A percentile compares a stretch with the other conserved stretches of the same genome.
phyloP scores from a whole-genome alignment of 2,329 filamentous ascomycete genomes.

The Fusarium pilosicola region DNA sequence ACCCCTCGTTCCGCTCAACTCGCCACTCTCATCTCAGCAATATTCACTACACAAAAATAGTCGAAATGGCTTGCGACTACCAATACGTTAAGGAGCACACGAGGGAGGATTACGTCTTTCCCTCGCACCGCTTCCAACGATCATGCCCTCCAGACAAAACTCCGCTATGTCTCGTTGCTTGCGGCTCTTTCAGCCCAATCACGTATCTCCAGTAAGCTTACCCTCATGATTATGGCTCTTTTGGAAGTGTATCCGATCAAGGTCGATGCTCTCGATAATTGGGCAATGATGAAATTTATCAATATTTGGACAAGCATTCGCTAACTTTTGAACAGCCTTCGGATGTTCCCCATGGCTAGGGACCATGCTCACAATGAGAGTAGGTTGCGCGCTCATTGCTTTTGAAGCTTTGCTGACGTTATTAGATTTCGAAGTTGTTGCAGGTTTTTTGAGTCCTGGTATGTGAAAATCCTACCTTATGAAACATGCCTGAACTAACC shows the following conservation, averaged over 20 bases:
- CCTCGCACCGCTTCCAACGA: constrained; percentile 66
- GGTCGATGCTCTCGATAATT: neutral
- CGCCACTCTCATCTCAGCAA: constrained; percentile 10
- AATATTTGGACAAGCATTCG: neutral
- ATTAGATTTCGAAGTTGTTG: constrained; percentile 78
- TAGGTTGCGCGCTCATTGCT: constrained; percentile 24
- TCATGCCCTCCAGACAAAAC: constrained; percentile 64
- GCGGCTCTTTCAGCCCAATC: constrained; percentile 63
- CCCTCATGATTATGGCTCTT: neutral
- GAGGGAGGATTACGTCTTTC: constrained; percentile 65
- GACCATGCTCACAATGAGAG: constrained; percentile 72
- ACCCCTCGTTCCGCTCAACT: constrained; percentile 27
- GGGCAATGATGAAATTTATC: neutral
- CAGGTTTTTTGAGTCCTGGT: constrained; percentile 65
- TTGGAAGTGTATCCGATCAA: neutral
- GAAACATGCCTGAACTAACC: neutral
- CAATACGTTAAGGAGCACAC: constrained; percentile 50
- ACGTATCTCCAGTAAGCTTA: constrained; percentile 28
- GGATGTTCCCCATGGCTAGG: constrained; percentile 83
- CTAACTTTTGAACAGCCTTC: constrained; percentile 14
- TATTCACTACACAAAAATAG: constrained; percentile 4
- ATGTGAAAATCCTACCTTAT: constrained; percentile 22
- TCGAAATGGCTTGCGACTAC: constrained; percentile 46
- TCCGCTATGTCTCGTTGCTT: constrained; percentile 75
- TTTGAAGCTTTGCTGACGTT: constrained; percentile 4